These are phyloP conservation scores for Rhodotorula sp. DNA, from an alignment of 1,284 basidiomycete genomes.

Conservation along the genomic window DNA sequence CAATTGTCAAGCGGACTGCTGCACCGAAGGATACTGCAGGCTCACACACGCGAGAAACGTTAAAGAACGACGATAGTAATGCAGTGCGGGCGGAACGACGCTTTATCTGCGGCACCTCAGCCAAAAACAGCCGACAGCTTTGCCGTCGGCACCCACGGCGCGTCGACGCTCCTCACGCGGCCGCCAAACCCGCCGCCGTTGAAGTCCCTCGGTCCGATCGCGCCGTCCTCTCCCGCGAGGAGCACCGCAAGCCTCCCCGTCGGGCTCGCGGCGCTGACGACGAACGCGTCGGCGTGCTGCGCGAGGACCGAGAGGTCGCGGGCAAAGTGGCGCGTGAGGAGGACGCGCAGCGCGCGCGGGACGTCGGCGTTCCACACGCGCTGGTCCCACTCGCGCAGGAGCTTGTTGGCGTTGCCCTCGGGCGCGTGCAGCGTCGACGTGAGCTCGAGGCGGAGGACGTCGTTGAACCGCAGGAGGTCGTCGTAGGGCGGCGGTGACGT, in stretches of 20 bases:
- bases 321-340: slow-evolving; percentile 32
- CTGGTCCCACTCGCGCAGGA: slow-evolving; percentile 28
- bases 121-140: slow-evolving; percentile 11
- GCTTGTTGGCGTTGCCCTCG: not conserved
- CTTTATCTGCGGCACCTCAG: not conserved
- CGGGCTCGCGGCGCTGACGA: slow-evolving; percentile 31
- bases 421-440: not conserved
- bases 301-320: slow-evolving; percentile 33
- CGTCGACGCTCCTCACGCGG: slow-evolving; percentile 31
- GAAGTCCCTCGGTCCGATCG: slow-evolving; percentile 38
- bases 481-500: slow-evolving; percentile 20
- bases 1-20: no score
- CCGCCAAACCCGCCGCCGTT: slow-evolving; percentile 34
- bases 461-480: slow-evolving; percentile 17
- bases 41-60: no score
- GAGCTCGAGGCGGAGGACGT: slow-evolving; percentile 18
- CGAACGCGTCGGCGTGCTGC: slow-evolving; percentile 36
- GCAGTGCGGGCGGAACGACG: no score
- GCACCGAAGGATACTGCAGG: no score
- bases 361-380: slow-evolving; percentile 22
- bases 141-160: slow-evolving; percentile 33
- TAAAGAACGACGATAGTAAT: no score
- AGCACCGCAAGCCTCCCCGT: slow-evolving; percentile 32
- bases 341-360: slow-evolving; percentile 20
- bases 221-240: slow-evolving; percentile 31